A percentile compares a stretch with the other conserved stretches of the same genome.
Conservation (phyloP, 2,329 filamentous ascomycete genomes). For the Xylaria sp. region DNA sequence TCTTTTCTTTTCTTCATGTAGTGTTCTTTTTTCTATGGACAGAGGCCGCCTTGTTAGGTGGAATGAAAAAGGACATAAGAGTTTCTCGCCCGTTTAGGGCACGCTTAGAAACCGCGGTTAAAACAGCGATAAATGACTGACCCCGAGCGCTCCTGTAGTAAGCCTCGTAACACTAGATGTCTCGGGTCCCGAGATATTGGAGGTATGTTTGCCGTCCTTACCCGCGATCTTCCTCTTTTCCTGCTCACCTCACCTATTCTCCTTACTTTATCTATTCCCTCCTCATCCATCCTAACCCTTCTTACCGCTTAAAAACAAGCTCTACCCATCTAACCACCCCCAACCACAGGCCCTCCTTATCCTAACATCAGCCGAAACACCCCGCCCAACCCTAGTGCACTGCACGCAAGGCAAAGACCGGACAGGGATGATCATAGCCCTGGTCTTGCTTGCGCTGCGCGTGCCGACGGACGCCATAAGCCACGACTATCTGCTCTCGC, state of each 20-base stretch:
- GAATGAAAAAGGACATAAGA: background rate
- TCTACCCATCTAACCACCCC: background rate
- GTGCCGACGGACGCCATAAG: constrained; percentile 70
- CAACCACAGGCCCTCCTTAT: constrained; percentile 58
- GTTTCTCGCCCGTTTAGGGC: background rate
- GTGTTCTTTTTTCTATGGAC: background rate
- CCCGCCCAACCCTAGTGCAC: constrained; percentile 77
- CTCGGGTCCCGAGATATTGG: constrained; percentile 70
- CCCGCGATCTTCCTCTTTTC: too few species aligned
- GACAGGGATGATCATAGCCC: constrained; percentile 76
- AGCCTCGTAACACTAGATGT: constrained; percentile 76
- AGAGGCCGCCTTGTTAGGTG: background rate
- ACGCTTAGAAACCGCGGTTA: background rate
- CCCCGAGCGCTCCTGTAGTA: constrained; percentile 50
- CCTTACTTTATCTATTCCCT: too few species aligned
- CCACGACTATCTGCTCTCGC: constrained; percentile 77
- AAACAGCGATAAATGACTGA: background rate
- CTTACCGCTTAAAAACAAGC: background rate
- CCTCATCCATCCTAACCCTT: background rate
- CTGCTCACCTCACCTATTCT: too few species aligned
- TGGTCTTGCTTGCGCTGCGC: constrained; percentile 73
- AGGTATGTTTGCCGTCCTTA: constrained; percentile 46
- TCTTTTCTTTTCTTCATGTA: background rate
- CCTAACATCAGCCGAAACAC: constrained; percentile 56
- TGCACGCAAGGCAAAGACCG: constrained; percentile 93